Percentiles rank a stretch among this genome's conserved stretches.
Evolutionary conservation across 768 basidiomycete species (phyloP).

Genomic region (Suillus americanus): DNA sequence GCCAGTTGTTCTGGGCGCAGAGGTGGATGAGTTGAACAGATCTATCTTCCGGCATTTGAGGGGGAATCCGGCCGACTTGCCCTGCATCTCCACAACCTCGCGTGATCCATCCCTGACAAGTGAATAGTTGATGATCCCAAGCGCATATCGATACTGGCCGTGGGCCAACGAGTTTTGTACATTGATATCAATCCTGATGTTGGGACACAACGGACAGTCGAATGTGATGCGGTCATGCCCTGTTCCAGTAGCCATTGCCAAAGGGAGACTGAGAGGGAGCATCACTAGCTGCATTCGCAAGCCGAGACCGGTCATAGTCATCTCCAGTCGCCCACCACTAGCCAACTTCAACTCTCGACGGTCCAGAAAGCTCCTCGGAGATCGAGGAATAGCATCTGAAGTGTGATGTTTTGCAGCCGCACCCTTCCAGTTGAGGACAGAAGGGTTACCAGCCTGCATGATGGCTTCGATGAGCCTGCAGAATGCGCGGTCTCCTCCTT

Average conservation of each 20-base stretch:
- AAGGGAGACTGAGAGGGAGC: neutral
- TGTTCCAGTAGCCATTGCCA: neutral
- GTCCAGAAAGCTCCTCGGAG: neutral
- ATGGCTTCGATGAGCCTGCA: slow-evolving; percentile 11
- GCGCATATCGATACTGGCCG: neutral
- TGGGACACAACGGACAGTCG: neutral
- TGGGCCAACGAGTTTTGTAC: neutral
- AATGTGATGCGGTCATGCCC: neutral
- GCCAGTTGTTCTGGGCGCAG: neutral
- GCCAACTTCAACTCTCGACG: neutral
- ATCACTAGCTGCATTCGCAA: neutral
- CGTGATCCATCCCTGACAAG: neutral
- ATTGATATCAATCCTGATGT: neutral
- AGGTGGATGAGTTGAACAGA: neutral
- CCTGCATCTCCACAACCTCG: neutral
- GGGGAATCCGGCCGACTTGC: neutral
- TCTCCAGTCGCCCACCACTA: neutral
- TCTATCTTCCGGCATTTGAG: neutral
- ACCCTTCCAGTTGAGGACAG: slow-evolving; percentile 9
- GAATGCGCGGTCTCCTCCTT: slow-evolving; percentile 13
- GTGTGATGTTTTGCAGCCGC: neutral
- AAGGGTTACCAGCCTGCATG: slow-evolving; percentile 5
- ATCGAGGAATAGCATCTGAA: neutral
- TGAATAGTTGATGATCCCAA: neutral
- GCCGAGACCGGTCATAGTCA: neutral